Evolutionary conservation across 2,329 filamentous ascomycete genomes (phyloP), one percentile per base, ranked within the genome.

Genomic region (Ambrosiella cleistominuta): DNA sequence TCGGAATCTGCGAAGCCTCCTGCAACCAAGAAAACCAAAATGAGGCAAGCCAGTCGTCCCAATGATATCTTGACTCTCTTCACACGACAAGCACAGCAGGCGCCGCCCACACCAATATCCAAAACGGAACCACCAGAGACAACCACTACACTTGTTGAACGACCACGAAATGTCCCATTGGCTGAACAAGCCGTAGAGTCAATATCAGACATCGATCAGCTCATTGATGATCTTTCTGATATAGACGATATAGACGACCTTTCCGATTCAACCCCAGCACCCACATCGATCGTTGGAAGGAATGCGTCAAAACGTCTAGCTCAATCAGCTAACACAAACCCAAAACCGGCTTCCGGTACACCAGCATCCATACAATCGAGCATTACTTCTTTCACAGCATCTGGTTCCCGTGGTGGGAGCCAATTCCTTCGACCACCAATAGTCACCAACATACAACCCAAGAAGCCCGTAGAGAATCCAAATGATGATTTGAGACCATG

Each of bases 401-500:
- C 67, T 35, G 56, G 63, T 0, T 62, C 66, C 2, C 67, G 62
- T 36, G 68, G 71, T 35, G 78, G 76, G 62, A 77, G 78, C 63
- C 74, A 70, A 60, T 82, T 81, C 61, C 65, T 79, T 27, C 73
- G 69, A 61, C 77, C 73, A 11, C 64, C 70, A 7, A 65, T 17
- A 39, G 19, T 51, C 1, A 17, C 38, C n/a, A 37, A 36, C 17
- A n/a, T 42, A 49, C 49, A 42, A 19, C 13, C n/a, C 17, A 35
- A 51, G 11, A n/a, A 35, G 19, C 38, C 37, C 15, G 9, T 13
- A 37, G 47, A 64, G 7, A 62, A 63, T 2, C 45, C 65, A 6
- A 71, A 74, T 54, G 74, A 79, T 40, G 83, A 88, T 63, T 70
- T 75, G 54, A 78, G 85, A 56, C 89, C 91, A 2, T 97, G 91